Percentiles rank a stretch among this genome's conserved stretches.
These are phyloP conservation scores for Anisogramma anomala DNA, from an alignment of 2,329 filamentous ascomycete species.

Conservation along the genomic window DNA sequence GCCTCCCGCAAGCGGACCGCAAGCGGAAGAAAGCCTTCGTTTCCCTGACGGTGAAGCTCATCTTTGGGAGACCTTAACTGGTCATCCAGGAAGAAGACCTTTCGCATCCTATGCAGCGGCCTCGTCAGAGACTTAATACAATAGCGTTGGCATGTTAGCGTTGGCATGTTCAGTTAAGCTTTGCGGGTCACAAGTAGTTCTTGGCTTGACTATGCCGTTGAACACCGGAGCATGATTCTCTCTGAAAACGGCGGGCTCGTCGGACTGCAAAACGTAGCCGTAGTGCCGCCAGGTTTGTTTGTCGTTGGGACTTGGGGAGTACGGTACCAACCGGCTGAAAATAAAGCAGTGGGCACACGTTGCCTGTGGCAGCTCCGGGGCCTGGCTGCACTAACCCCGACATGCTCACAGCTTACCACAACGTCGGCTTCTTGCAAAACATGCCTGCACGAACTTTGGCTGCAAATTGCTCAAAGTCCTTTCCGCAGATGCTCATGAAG, in stretches of 20 bases:
- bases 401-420: no score
- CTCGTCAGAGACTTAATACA: conserved; percentile 14
- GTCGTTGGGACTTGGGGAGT: conserved; percentile 6
- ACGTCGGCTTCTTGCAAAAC: no score
- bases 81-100: conserved; percentile 15
- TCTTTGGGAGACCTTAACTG: conserved; percentile 16
- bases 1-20: conserved; percentile 13
- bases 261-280: conserved; percentile 2
- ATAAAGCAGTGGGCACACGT: no score
- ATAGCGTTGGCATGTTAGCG: conserved; percentile 17
- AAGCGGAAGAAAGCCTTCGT: conserved; percentile 13
- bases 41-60: conserved; percentile 14
- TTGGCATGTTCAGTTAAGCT: no score
- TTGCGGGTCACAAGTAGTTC: conserved; percentile 14
- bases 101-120: not conserved
- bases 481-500: no score
- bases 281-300: conserved; percentile 8
- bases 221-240: conserved; percentile 9
- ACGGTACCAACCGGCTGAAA: no score
- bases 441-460: no score
- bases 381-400: no score
- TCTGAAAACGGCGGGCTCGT: conserved; percentile 5
- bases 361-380: no score
- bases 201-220: conserved; percentile 16
- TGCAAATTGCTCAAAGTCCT: no score